These are phyloP conservation scores for Haplosporangium gracile DNA, from an alignment of 192 early-diverging fungal genomes.

Conservation along the genomic window DNA sequence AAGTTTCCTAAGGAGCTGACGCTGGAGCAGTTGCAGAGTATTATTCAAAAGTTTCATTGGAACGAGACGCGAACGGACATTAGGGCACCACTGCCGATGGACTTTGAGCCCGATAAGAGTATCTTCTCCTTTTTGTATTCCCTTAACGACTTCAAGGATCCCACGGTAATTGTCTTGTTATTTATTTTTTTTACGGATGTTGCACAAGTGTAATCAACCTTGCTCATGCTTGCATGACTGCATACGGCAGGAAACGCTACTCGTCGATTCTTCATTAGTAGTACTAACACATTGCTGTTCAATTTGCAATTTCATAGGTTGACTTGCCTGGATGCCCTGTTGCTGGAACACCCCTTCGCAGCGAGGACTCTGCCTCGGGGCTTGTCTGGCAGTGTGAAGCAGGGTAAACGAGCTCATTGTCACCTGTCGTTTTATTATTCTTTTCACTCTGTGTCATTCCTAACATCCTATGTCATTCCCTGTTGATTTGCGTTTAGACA, in stretches of 20 bases:
- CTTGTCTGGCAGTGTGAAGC: slow-evolving; percentile 45
- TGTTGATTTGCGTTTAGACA: background rate
- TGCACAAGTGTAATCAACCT: background rate
- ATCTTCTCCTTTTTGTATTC: slow-evolving; percentile 40
- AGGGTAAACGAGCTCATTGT: slow-evolving; percentile 24
- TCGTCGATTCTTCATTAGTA: too few relatives aligned
- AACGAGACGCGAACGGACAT: slow-evolving; percentile 44
- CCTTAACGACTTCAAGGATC: slow-evolving; percentile 34
- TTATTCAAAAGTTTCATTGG: slow-evolving; percentile 29
- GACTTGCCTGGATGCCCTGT: slow-evolving; percentile 35
- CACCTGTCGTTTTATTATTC: background rate
- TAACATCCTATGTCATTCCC: background rate
- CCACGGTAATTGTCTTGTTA: slow-evolving; percentile 5
- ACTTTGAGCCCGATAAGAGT: slow-evolving; percentile 42
- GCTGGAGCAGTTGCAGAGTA: slow-evolving; percentile 26
- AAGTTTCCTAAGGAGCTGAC: slow-evolving; percentile 33
- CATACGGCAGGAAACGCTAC: background rate
- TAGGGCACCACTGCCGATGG: slow-evolving; percentile 13
- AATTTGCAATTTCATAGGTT: background rate
- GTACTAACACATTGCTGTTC: background rate
- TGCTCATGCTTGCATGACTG: background rate
- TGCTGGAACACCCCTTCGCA: slow-evolving; percentile 11
- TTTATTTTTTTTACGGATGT: background rate
- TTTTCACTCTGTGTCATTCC: background rate
- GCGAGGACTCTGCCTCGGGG: slow-evolving; percentile 26